Evolutionary conservation across 2,329 filamentous ascomycete genomes (phyloP).

Genomic region (Myriosclerotinia scirpicola): DNA sequence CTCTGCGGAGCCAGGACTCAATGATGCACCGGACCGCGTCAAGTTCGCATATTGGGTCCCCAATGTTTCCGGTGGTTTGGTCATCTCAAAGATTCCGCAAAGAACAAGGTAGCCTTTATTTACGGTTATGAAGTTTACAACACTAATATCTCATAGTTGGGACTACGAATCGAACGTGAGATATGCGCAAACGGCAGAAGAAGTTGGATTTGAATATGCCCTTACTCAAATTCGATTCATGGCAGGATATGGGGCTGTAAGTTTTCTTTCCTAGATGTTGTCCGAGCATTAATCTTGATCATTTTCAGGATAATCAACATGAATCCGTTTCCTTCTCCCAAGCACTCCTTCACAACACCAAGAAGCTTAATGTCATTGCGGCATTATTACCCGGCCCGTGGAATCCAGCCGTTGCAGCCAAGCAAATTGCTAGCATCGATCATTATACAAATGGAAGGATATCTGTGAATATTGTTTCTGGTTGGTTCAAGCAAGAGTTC

Average conservation of each 20-base stretch:
- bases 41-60: slow-evolving; percentile 55
- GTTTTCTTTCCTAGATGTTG: slow-evolving; percentile 7
- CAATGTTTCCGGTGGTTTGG: slow-evolving; percentile 54
- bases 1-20: slow-evolving; percentile 42
- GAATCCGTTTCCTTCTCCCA: slow-evolving; percentile 55
- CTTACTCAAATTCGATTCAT: slow-evolving; percentile 55
- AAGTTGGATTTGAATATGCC: slow-evolving; percentile 52
- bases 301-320: slow-evolving; percentile 46
- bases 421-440: slow-evolving; percentile 55
- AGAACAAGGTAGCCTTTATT: slow-evolving; percentile 40
- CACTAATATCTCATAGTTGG: slow-evolving; percentile 41
- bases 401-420: slow-evolving; percentile 53
- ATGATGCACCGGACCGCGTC: slow-evolving; percentile 46
- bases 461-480: slow-evolving; percentile 53
- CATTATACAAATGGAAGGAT: slow-evolving; percentile 52
- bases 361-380: slow-evolving; percentile 52
- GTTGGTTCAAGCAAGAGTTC: slow-evolving; percentile 56
- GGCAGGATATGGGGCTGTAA: slow-evolving; percentile 49
- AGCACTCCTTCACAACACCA: slow-evolving; percentile 49
- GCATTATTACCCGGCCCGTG: slow-evolving; percentile 52
- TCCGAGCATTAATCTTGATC: background rate
- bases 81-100: slow-evolving; percentile 54
- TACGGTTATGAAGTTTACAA: background rate
- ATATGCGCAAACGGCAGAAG: slow-evolving; percentile 51
- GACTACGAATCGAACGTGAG: slow-evolving; percentile 49